Base-by-base conservation (phyloP, 2,329 filamentous ascomycete genomes). In the Ciborinia camelliae region DNA sequence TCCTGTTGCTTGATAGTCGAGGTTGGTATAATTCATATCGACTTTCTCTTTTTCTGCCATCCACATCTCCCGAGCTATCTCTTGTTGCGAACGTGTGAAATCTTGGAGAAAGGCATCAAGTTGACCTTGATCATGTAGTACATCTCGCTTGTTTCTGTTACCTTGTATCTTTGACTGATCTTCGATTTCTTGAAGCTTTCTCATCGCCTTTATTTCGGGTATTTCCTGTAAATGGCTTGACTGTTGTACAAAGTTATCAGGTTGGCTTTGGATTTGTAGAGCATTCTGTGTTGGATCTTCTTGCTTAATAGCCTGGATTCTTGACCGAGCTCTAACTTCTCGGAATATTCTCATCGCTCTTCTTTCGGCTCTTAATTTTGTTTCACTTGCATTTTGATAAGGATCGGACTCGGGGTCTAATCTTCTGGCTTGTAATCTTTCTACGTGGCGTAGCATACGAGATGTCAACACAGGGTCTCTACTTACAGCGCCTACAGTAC, bases 171-270 rank as follows among this genome's bases (percentile, higher is more conserved):
- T 58, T 18, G 54, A 47, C 28, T 45, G 39, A 8, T 45, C 20
- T 58, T 58, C 41, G 15, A 58, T 45, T 23, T 47, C 28, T 18
- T 35, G 54, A 10, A 58, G 54, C 14, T 58, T 47, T 35, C 28
- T 47, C 7, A 47, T 12, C 14, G 41, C 39, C 28, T 32, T 58
- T 47, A 3, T 35, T 35, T 58, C 12, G 7, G 41, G 8, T 10
- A n/a, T 18, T 47, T 58, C 39, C 15, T 47, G 54, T 26, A 10
- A 35, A 23, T 47, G 4, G 5, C 18, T n/a, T 12, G 53, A 41
- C 26, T 32, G 37, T 43, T 43, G 39, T 9, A 5, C 1, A 30
- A 30, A n/a, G 6, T 18, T 3, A 15, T 15, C 1, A 1, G 20
- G 14, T 30, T 23, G 18, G 20, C 6, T 15, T 5, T 14, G 26